A percentile compares a stretch with the other conserved stretches of the same genome.
Evolutionary conservation across 805 yeast species (phyloP).

Genomic region (Lachancea waltii): DNA sequence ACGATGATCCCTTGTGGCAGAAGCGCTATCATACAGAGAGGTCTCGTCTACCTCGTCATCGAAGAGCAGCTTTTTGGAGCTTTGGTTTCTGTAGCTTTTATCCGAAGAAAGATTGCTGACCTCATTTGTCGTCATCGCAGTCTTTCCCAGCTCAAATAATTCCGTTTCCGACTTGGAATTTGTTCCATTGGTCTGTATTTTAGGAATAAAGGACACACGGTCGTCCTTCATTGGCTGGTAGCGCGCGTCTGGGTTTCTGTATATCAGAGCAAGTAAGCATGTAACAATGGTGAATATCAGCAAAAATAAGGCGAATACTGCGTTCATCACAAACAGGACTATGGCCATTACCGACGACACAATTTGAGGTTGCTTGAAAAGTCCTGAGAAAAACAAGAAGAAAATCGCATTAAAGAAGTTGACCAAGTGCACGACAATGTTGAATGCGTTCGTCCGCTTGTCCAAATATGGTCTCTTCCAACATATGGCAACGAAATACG

Average conservation of each 20-base stretch:
- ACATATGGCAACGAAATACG: conserved; percentile 59
- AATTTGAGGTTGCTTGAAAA: conserved; percentile 75
- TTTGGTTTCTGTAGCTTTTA: conserved; percentile 7
- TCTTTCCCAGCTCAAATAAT: conserved; percentile 32
- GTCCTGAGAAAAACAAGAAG: conserved; percentile 81
- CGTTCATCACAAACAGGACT: conserved; percentile 83
- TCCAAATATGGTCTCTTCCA: conserved; percentile 87
- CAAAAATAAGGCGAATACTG: conserved; percentile 76
- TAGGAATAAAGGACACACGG: conserved; percentile 88
- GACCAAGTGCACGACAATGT: conserved; percentile 76
- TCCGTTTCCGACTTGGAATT: conserved; percentile 28
- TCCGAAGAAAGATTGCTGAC: conserved; percentile 23
- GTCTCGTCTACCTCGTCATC: conserved; percentile 12
- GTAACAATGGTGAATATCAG: conserved; percentile 82
- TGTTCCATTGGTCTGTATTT: conserved; percentile 37
- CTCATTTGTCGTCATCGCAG: conserved; percentile 34
- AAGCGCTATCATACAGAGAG: conserved; percentile 2
- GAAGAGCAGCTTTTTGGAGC: conserved; percentile 8
- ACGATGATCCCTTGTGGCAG: conserved; percentile 7
- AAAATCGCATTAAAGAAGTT: conserved; percentile 77
- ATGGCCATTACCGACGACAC: conserved; percentile 92
- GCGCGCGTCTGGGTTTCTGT: conserved; percentile 90
- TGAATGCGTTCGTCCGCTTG: conserved; percentile 88
- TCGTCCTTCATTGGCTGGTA: conserved; percentile 97
- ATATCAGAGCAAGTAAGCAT: conserved; percentile 73